These are phyloP conservation scores for Phytophthora melonis DNA, from an alignment of 352 stramenopile species.

Conservation along the genomic window DNA sequence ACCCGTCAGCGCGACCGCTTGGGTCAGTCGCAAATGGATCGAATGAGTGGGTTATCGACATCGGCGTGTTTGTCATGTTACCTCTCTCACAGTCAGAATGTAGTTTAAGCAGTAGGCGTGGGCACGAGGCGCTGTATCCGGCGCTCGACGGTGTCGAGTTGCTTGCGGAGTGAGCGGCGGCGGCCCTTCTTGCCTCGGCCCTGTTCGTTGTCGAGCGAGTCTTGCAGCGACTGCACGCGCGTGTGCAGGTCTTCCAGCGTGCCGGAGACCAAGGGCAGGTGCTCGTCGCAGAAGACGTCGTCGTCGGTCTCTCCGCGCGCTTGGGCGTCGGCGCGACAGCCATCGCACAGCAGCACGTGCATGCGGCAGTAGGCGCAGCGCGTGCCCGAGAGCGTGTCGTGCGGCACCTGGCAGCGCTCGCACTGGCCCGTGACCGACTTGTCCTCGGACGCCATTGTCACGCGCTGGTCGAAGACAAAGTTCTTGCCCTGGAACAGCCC, in stretches of 20 bases:
- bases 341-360: slow-evolving; percentile 78
- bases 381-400: slow-evolving; percentile 71
- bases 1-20: slow-evolving; percentile 17
- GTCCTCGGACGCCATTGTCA: slow-evolving; percentile 69
- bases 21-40: slow-evolving; percentile 19
- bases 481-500: slow-evolving; percentile 85
- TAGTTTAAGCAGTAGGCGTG: slow-evolving; percentile 17
- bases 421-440: slow-evolving; percentile 71
- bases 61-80: slow-evolving; percentile 33
- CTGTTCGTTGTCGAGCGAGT: slow-evolving; percentile 39
- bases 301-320: slow-evolving; percentile 30
- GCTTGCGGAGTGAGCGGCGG: slow-evolving; percentile 82
- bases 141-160: slow-evolving; percentile 71
- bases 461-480: slow-evolving; percentile 89
- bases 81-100: background rate
- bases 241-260: slow-evolving; percentile 47
- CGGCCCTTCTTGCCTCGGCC: slow-evolving; percentile 70
- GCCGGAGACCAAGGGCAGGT: slow-evolving; percentile 61
- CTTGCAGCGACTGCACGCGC: slow-evolving; percentile 44
- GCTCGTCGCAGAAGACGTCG: slow-evolving; percentile 69
- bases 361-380: slow-evolving; percentile 84
- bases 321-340: slow-evolving; percentile 38
- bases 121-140: slow-evolving; percentile 58
- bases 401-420: slow-evolving; percentile 58
- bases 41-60: slow-evolving; percentile 13